A percentile compares a stretch with the other conserved stretches of the same genome.
Conservation (phyloP, 2,329 filamentous ascomycete genomes). For the Aspergillus eucalypticola region DNA sequence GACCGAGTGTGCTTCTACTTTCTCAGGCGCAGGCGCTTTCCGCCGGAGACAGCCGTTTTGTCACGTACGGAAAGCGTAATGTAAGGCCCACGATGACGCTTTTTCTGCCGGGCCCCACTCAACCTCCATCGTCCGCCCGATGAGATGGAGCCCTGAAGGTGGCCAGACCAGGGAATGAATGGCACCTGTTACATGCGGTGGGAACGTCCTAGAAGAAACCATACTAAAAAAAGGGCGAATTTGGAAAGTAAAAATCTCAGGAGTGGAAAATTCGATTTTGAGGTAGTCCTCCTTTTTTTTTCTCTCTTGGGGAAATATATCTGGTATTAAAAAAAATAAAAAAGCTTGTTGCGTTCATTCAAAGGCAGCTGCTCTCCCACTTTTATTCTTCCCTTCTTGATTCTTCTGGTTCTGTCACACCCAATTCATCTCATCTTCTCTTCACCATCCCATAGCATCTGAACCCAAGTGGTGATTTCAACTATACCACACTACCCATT, state of each 20-base stretch:
- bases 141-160: conserved; percentile 20
- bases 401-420: conserved; percentile 9
- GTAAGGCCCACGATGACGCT: conserved; percentile 33
- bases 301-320: conserved; percentile 4
- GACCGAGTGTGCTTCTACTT: background rate
- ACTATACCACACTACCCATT: background rate
- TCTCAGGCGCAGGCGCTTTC: conserved; percentile 2
- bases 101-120: conserved; percentile 18
- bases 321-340: conserved; percentile 8
- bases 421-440: conserved; percentile 5
- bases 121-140: conserved; percentile 17
- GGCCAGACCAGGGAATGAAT: conserved; percentile 28
- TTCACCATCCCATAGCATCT: background rate
- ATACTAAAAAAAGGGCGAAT: conserved; percentile 16
- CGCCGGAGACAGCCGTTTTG: conserved; percentile 11
- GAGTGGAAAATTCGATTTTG: conserved; percentile 20
- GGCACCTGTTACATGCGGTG: conserved; percentile 28
- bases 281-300: background rate
- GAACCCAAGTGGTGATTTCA: background rate
- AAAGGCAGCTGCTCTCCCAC: conserved; percentile 24
- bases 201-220: conserved; percentile 27
- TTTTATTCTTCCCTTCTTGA: conserved; percentile 6
- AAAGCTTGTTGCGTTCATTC: conserved; percentile 22
- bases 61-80: conserved; percentile 21
- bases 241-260: conserved; percentile 20